Conservation (phyloP, 1,139 yeast species). For the Pichia sorboxylosa region DNA sequence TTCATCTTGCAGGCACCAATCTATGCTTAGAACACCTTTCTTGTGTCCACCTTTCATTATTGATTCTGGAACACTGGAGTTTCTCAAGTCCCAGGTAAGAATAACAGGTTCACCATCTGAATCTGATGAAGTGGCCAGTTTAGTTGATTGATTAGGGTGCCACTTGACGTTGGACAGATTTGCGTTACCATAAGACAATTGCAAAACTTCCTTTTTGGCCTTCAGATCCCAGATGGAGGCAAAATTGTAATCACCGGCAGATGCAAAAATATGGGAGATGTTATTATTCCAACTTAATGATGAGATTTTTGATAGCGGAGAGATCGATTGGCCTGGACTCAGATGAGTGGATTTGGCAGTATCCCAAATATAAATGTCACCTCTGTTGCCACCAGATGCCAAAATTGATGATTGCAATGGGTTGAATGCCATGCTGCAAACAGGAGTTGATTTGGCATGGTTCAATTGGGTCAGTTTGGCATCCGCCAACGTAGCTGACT, state of each 20-base stretch:
- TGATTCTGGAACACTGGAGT: slow-evolving; percentile 77
- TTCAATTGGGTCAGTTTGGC: slow-evolving; percentile 21
- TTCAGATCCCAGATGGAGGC: slow-evolving; percentile 93
- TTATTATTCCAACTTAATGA: slow-evolving; percentile 84
- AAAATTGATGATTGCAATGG: slow-evolving; percentile 60
- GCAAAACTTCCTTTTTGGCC: slow-evolving; percentile 78
- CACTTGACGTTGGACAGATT: slow-evolving; percentile 53
- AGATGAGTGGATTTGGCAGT: slow-evolving; percentile 52
- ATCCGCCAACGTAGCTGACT: slow-evolving; percentile 34
- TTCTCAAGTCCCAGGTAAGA: slow-evolving; percentile 88
- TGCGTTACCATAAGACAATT: slow-evolving; percentile 56
- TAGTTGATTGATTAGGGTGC: slow-evolving; percentile 90
- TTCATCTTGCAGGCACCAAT: slow-evolving; percentile 87
- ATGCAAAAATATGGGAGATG: slow-evolving; percentile 79
- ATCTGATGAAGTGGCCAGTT: slow-evolving; percentile 77
- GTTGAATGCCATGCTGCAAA: slow-evolving; percentile 67
- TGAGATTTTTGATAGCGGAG: slow-evolving; percentile 73
- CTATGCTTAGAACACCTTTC: slow-evolving; percentile 79
- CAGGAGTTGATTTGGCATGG: slow-evolving; percentile 48
- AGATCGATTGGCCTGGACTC: slow-evolving; percentile 67
- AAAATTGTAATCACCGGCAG: slow-evolving; percentile 72
- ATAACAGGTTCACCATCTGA: slow-evolving; percentile 73
- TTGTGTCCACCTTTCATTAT: slow-evolving; percentile 62
- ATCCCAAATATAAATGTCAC: slow-evolving; percentile 89
- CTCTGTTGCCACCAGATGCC: slow-evolving; percentile 79